Percentiles rank a stretch among this genome's conserved stretches.
phyloP scores from a whole-genome alignment of 495 filamentous ascomycete species.

The Viridothelium virens region DNA sequence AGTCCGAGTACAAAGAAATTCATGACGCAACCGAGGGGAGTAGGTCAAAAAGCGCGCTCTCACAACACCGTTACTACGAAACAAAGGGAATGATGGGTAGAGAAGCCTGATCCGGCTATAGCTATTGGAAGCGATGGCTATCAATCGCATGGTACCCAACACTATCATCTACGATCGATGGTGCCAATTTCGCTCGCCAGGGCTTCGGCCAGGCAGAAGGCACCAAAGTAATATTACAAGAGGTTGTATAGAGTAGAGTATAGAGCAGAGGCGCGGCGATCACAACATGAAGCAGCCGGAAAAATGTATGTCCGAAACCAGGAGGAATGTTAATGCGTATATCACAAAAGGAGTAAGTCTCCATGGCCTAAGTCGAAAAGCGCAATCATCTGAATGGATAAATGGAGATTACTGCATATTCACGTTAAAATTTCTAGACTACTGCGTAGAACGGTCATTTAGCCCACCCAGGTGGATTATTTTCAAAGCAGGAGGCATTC shows the following conservation, averaged over 20 bases:
- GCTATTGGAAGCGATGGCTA: not conserved
- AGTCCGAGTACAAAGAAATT: slow-evolving; percentile 5
- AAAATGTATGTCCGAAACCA: not conserved
- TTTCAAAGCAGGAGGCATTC: no score
- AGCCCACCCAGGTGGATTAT: no score
- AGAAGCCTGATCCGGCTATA: not conserved
- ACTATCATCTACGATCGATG: no score
- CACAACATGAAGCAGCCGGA: not conserved
- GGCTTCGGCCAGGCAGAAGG: no score
- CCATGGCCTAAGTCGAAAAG: no score
- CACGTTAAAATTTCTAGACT: no score
- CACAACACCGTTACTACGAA: not conserved
- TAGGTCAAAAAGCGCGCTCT: not conserved
- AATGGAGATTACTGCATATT: no score
- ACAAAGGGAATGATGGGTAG: not conserved
- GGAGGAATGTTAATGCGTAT: no score
- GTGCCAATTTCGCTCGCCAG: no score
- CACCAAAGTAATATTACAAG: not conserved
- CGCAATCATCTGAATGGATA: no score
- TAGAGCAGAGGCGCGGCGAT: not conserved
- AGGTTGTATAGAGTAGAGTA: not conserved
- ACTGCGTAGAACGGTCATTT: no score
- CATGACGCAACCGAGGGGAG: not conserved
- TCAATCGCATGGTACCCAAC: not conserved
- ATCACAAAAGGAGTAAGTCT: no score